phyloP scores from a whole-genome alignment of 495 filamentous ascomycete species.

The Penicillium manginii region DNA sequence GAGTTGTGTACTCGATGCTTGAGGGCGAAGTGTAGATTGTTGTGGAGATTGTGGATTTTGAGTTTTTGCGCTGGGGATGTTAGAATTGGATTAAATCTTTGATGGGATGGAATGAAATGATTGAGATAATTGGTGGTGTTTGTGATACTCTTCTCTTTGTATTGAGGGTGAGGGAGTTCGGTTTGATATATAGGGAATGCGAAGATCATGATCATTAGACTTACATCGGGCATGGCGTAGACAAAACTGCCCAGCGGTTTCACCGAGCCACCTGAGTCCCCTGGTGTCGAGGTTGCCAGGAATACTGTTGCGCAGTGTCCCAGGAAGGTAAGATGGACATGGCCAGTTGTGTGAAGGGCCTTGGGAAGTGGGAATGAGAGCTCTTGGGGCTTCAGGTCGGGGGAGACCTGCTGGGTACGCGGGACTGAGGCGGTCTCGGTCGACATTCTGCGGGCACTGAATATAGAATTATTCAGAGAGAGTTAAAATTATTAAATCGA shows the following conservation, averaged over 20 bases:
- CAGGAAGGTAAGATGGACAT: constrained; percentile 74
- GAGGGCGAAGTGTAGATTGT: constrained; percentile 73
- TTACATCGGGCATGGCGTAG: constrained; percentile 88
- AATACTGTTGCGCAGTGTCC: constrained; percentile 71
- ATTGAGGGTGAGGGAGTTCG: not conserved
- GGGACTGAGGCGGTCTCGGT: constrained; percentile 13
- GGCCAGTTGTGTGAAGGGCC: constrained; percentile 75
- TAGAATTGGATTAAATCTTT: not conserved
- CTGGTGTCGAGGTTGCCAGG: constrained; percentile 70
- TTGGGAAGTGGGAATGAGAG: constrained; percentile 79
- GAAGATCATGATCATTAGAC: constrained; percentile 19
- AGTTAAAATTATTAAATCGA: too few species aligned
- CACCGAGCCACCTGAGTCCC: constrained; percentile 48
- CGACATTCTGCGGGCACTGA: constrained; percentile 10
- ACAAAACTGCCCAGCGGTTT: constrained; percentile 73
- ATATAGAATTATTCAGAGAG: not conserved
- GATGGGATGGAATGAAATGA: not conserved
- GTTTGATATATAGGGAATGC: too few species aligned
- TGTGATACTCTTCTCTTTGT: not conserved
- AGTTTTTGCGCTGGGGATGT: constrained; percentile 37
- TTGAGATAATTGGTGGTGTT: not conserved
- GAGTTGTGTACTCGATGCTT: constrained; percentile 82
- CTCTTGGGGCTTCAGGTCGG: constrained; percentile 56
- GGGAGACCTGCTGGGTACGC: constrained; percentile 25
- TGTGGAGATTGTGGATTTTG: constrained; percentile 64